phyloP scores from a whole-genome alignment of 192 early-diverging fungal species.

The Gryganskiella cystojenkinii region DNA sequence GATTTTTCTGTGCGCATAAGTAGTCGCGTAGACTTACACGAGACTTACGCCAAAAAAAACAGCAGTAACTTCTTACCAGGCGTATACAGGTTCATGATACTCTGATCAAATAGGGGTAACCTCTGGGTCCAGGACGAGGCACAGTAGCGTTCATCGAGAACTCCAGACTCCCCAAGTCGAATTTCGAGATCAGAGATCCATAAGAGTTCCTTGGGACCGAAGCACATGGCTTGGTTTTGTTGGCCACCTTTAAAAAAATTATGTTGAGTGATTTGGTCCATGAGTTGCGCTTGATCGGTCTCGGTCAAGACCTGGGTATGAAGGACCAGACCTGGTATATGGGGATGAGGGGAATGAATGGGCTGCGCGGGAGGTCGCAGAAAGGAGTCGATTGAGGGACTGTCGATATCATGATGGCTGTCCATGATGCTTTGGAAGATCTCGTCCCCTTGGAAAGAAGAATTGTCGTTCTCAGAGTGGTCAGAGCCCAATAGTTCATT shows the following conservation, averaged over 20 bases:
- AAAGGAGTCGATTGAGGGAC: background rate
- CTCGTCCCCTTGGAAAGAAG: too few relatives aligned
- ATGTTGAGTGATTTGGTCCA: constrained; percentile 34
- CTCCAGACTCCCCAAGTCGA: background rate
- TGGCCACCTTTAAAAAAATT: constrained; percentile 43
- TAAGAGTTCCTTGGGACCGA: constrained; percentile 52
- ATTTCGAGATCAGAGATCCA: constrained; percentile 44
- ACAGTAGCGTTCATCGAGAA: constrained; percentile 25
- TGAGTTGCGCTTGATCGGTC: constrained; percentile 28
- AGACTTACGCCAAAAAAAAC: too few relatives aligned
- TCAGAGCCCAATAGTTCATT: too few relatives aligned
- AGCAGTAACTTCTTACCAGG: constrained; percentile 31
- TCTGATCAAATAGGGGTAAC: constrained; percentile 62
- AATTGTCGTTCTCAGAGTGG: too few relatives aligned
- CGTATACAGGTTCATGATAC: constrained; percentile 60
- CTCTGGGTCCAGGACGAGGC: constrained; percentile 20
- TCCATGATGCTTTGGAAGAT: constrained; percentile 48
- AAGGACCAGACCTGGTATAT: constrained; percentile 22
- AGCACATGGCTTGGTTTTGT: constrained; percentile 64
- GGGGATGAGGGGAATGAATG: constrained; percentile 12
- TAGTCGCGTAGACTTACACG: too few relatives aligned
- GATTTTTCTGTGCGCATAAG: too few relatives aligned
- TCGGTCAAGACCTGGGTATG: constrained; percentile 32
- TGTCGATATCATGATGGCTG: background rate
- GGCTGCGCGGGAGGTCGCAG: background rate